These are phyloP conservation scores for Penicillium sp. DNA, from an alignment of 2,329 filamentous ascomycete genomes.

Conservation along the genomic window DNA sequence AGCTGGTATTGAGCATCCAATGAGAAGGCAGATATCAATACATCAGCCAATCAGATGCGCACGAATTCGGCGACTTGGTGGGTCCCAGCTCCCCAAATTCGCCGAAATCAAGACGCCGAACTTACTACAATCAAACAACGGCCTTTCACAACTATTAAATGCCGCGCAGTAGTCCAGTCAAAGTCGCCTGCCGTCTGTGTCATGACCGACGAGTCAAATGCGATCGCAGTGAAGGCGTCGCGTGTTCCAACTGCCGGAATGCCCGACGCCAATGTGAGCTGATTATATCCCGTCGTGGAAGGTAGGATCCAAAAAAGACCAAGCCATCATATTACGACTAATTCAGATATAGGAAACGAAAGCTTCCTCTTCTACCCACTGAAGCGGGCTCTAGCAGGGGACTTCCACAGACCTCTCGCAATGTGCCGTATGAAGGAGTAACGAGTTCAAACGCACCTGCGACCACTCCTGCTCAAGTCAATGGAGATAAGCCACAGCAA, in stretches of 20 bases:
- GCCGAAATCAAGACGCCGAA: slow-evolving; percentile 9
- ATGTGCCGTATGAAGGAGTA: background rate
- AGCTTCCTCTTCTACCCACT: background rate
- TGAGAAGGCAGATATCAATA: background rate
- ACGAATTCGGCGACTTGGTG: slow-evolving; percentile 13
- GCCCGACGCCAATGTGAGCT: slow-evolving; percentile 10
- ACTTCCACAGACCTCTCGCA: background rate
- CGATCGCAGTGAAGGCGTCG: slow-evolving; percentile 10
- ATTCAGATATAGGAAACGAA: slow-evolving; percentile 2
- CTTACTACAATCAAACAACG: background rate
- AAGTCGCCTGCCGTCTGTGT: slow-evolving; percentile 15
- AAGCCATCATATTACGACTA: background rate
- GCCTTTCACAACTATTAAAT: slow-evolving; percentile 1
- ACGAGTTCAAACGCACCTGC: background rate
- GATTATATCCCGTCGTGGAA: slow-evolving; percentile 18
- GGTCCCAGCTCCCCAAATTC: background rate
- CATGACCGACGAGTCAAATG: slow-evolving; percentile 21
- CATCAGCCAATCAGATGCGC: background rate
- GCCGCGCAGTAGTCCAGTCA: slow-evolving; percentile 6
- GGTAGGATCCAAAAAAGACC: slow-evolving; percentile 7
- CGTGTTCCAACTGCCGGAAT: slow-evolving; percentile 16
- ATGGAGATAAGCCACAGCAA: background rate
- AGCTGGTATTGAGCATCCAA: background rate
- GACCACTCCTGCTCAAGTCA: background rate
- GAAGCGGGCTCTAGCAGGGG: background rate